phyloP scores from a whole-genome alignment of 1,284 basidiomycete species.

The Rhizoctonia solani region DNA sequence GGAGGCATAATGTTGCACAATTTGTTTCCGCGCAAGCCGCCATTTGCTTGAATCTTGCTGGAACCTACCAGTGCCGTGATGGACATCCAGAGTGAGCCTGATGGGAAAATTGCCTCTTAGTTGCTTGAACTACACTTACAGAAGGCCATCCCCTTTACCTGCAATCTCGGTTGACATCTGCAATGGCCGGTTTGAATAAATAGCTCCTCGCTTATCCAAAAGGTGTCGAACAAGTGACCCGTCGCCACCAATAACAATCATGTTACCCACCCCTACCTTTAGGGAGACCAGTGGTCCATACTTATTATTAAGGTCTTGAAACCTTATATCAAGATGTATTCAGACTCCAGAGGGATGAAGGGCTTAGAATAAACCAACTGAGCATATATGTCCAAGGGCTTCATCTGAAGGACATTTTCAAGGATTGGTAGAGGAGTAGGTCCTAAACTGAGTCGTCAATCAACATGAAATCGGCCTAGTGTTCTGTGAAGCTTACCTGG shows the following conservation, averaged over 20 bases:
- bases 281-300: conserved; percentile 22
- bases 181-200: conserved; percentile 20
- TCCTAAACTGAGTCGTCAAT: not conserved
- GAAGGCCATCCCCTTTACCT: conserved; percentile 1
- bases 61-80: conserved; percentile 6
- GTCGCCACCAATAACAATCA: conserved; percentile 29
- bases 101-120: too few species aligned
- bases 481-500: not conserved
- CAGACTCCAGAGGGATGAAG: not conserved
- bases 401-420: conserved; percentile 13
- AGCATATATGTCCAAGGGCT: conserved; percentile 3
- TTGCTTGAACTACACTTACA: not conserved
- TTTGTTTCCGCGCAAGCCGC: conserved; percentile 13
- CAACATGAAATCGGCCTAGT: not conserved
- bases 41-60: conserved; percentile 24
- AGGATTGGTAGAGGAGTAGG: conserved; percentile 5
- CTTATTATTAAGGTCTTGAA: conserved; percentile 3
- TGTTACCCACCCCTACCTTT: conserved; percentile 14
- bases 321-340: not conserved
- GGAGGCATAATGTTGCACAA: conserved; percentile 20
- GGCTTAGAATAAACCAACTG: not conserved
- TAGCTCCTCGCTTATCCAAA: conserved; percentile 27
- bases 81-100: too few species aligned
- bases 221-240: conserved; percentile 17
- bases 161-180: conserved; percentile 19